Conservation (phyloP, 2,329 filamentous ascomycete species). For the Geosmithia morbida region DNA sequence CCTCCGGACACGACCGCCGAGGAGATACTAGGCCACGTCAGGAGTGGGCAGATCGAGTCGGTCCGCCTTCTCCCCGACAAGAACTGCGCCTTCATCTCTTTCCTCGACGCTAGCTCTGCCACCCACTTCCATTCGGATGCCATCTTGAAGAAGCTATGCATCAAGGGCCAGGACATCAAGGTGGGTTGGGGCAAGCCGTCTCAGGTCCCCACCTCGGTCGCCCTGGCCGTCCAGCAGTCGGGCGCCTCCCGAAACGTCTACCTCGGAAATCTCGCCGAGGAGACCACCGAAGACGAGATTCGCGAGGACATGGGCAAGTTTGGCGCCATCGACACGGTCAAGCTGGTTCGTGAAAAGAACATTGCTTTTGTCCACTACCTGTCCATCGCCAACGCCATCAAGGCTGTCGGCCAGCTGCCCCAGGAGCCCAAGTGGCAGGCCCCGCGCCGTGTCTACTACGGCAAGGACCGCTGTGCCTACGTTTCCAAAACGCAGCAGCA, state of each 20-base stretch:
- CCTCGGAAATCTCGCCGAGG: conserved; percentile 82
- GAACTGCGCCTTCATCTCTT: conserved; percentile 99
- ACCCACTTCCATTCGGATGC: conserved; percentile 99
- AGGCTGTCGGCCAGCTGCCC: conserved; percentile 89
- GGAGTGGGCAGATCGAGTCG: conserved; percentile 98
- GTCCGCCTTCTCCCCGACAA: conserved; percentile 93
- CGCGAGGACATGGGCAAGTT: conserved; percentile 94
- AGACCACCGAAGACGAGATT: conserved; percentile 80
- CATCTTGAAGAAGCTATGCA: conserved; percentile 97
- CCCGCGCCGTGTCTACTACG: conserved; percentile 92
- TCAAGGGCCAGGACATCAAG: conserved; percentile 98
- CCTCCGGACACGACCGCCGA: conserved; percentile 95
- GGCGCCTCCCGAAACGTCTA: conserved; percentile 96
- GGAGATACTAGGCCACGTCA: conserved; percentile 90
- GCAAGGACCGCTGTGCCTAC: conserved; percentile 95
- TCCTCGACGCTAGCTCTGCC: conserved; percentile 91
- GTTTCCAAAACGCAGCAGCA: conserved; percentile 99
- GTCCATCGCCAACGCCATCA: conserved; percentile 95
- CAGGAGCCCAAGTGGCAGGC: conserved; percentile 96
- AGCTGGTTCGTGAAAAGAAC: conserved; percentile 93
- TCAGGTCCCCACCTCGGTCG: conserved; percentile 92
- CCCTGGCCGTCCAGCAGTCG: conserved; percentile 93
- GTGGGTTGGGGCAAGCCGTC: conserved; percentile 99
- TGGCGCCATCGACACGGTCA: conserved; percentile 90
- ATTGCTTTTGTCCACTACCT: conserved; percentile 97